These are phyloP conservation scores for Pythium dissotocum DNA, from an alignment of 352 stramenopile genomes.

Conservation along the genomic window DNA sequence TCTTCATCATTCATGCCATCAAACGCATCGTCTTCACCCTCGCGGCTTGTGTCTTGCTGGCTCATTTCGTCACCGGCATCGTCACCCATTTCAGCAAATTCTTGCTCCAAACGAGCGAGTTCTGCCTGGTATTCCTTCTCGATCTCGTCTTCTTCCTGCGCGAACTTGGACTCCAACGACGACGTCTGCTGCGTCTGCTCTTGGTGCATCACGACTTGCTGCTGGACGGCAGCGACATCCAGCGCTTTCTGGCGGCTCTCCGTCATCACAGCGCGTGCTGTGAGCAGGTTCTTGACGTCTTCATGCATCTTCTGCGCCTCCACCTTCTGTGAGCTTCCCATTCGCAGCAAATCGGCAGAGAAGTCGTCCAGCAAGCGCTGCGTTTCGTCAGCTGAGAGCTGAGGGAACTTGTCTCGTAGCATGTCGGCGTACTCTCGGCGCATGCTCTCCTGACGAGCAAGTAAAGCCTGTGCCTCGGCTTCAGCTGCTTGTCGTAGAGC, in stretches of 20 bases:
- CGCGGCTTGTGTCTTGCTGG: not conserved
- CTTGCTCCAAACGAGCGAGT: slow-evolving; percentile 17
- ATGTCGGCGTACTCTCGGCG: slow-evolving; percentile 41
- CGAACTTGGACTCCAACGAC: slow-evolving; percentile 55
- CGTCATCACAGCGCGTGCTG: slow-evolving; percentile 26
- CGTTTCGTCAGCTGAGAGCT: slow-evolving; percentile 48
- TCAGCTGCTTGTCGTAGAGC: slow-evolving; percentile 18
- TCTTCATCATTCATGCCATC: slow-evolving; percentile 8
- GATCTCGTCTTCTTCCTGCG: slow-evolving; percentile 30
- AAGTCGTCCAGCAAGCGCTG: slow-evolving; percentile 58
- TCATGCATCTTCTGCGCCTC: slow-evolving; percentile 50
- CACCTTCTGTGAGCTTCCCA: slow-evolving; percentile 48
- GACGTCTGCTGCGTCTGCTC: slow-evolving; percentile 56
- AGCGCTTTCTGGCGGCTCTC: slow-evolving; percentile 7
- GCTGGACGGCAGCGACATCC: not conserved
- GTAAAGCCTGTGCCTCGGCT: slow-evolving; percentile 10
- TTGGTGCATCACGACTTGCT: slow-evolving; percentile 46
- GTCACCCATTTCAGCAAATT: slow-evolving; percentile 18
- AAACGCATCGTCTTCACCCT: slow-evolving; percentile 3
- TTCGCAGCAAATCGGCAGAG: slow-evolving; percentile 40
- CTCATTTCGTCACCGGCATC: not conserved
- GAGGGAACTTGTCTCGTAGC: slow-evolving; percentile 41
- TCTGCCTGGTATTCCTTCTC: slow-evolving; percentile 32
- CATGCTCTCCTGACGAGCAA: slow-evolving; percentile 30
- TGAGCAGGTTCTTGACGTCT: slow-evolving; percentile 40